Base-by-base conservation (phyloP, 148 eudicot species). In the Rheum nobile region DNA sequence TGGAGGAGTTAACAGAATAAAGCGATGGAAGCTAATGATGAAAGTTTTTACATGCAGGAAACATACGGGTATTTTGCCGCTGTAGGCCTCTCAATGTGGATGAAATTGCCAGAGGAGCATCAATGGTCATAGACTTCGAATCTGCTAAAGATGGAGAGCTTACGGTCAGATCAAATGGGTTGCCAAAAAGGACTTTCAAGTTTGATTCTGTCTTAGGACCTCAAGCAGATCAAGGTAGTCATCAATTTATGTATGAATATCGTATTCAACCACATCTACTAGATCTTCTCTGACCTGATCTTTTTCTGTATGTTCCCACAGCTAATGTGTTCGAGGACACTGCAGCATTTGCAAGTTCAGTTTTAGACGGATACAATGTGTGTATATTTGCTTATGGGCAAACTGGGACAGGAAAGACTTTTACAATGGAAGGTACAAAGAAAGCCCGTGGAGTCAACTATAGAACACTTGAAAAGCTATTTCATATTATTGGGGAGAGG, bases 341-440 rank as follows among this genome's bases (percentile, higher is more conserved):
- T 41, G 86, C 97, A 39, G 89, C 97, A 71, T 84, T 94, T 79
- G 97, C 91, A 77, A 80, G 88, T 50, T 94, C 98, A 35, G 98
- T 94, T 48, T 83, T 94, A 48, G 98, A 94, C 85, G 98, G 98
- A 44, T 94, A 89, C 84, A 94, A 91, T 75, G 93, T 90, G 11
- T 94, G 98, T 80, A 91, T 94, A 75, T 94, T 94, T 81, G 98
- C 98, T 37, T 94, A 94, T 76, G 98, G 98, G 52, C 98, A 94
- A 82, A 94, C 98, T 19, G 98, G 98, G 43, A 91, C 93, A 28
- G 98, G 98, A 63, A 94, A 94, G 69, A 94, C 98, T 34, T 94
- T 87, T 76, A 94, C 98, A 38, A 94, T 94, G 98, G 98, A 94
- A 77, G 98, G 98, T 44, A 89, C 91, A 57, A 80, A 88, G 12